Base-by-base conservation (phyloP, 805 yeast species). In the Cyberlindnera nakhonratchasimensis region DNA sequence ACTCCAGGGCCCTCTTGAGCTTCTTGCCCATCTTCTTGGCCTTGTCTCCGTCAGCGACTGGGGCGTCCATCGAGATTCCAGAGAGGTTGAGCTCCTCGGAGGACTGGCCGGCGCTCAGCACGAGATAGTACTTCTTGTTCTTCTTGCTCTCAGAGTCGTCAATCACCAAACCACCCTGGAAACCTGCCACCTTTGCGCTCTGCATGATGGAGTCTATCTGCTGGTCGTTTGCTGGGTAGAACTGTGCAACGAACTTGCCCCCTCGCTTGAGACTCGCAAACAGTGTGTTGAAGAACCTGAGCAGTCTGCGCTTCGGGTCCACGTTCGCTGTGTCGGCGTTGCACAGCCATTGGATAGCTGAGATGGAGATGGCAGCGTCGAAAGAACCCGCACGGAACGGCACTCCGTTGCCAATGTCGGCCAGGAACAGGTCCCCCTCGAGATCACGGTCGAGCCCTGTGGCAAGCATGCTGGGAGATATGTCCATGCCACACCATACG, bases 291-390 rank as follows among this genome's bases (percentile, higher is more conserved):
- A 93, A 93, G 58, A 93, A 93, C 35, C 85, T 69, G 65, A 82
- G 69, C 41, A 88, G 65, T 63, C 99, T 78, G 56, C 74, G 75
- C 59, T 83, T 82, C 18, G 99, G 99, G 58, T 90, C 96, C 40
- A 80, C 82, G 29, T 73, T 71, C 3, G 87, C 65, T 6, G 87
- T 74, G 62, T 93, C 99, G 2, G 98, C 98, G 62, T 93, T 93
- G 69, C 97, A 90, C 31, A 93, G 75, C 99, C 99, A 93, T 64
- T 93, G 99, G 39, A 93, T 89, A 11, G 95, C 99, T 26, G 95
- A 84, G 48, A 93, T 88, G 20, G 95, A 83, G 24, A 93, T 86
- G 2, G 96, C 98, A 1, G 97, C 97, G 63, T 93, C 99, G 62
- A 91, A 93, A 0, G 96, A 74, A 38, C 99, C 99, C 2, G 98